Evolutionary conservation across 2,329 filamentous ascomycete species (phyloP), one percentile per base, ranked within the genome.

Genomic region (Coniochaeta prunicola): DNA sequence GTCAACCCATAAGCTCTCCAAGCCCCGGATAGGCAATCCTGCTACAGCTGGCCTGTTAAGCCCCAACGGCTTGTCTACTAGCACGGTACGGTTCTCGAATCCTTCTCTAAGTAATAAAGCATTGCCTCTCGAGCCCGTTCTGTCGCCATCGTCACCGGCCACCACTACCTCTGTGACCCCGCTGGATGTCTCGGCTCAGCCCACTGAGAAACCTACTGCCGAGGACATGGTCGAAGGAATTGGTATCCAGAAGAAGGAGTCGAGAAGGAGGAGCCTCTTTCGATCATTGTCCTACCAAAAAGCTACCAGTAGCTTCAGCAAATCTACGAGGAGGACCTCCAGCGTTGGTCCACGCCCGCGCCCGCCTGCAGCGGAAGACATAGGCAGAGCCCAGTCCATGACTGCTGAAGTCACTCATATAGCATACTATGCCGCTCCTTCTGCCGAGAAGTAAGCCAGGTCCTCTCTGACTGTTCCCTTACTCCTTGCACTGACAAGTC

Each of bases 1-100:
- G 65, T 59, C 70, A 58, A 69, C 76, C 67, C 77, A 81, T 62
- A 82, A 76, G 71, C 74, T 83, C 61, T 80, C 77, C 56, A 83
- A 83, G 67, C 76, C 78, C 60, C 77, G 73, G 60, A 75, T 73
- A 36, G 71, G 70, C 58, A 76, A 70, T 62, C 71, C 71, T 69
- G 69, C 71, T 57, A 70, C 75, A 70, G 70, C 74, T 70, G 72
- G 73, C 63, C 72, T 77, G 68, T 70, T 75, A 64, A 74, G 67
- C 67, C 63, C 71, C 58, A 70, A 67, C 63, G 68, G 66, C 60
- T 65, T 66, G 64, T 70, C 69, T 61, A 72, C 68, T 57, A 69
- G 64, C 61, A 60, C 65, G 19, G 64, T 64, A 36, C 71, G 65
- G 58, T 66, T 67, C 54, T 68, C 70, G 6, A 64, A 64, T 56